Base-by-base conservation (phyloP, 441 rosid genomes). In the Adansonia madagascariensis region DNA sequence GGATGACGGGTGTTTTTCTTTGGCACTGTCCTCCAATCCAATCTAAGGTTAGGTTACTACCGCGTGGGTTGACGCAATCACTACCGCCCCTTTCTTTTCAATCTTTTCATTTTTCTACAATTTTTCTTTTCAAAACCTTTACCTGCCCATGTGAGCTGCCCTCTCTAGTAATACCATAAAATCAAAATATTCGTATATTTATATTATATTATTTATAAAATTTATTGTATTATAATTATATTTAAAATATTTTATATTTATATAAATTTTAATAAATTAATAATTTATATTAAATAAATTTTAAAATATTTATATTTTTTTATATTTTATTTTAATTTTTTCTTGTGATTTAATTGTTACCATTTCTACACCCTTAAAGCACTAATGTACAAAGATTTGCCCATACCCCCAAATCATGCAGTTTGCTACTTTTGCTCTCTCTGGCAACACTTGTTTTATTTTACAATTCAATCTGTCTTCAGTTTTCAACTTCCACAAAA, bases 101-200 rank as follows among this genome's bases (percentile, higher is more conserved):
- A 0, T 64, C 46, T 64, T 67, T 43, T 17, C 14, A 22, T 9
- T 18, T 56, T 56, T 35, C 10, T 1, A 17, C 7, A 43, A 41
- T 44, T 18, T 17, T 56, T 17, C 1, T 8, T 0, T 41, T 18
- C 31, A 69, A 68, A 49, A 24, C 73, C 39, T 41, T 41, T n/a
- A 41, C 70, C 22, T 69, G 11, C 56, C 57, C 73, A 69, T 49
- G 57, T 69, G 59, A 69, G 73, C 57, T 69, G 20, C 71, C 20
- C 1, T 46, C 73, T 49, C 43, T 12, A 20, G 18, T 17, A 24
- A 24, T 24, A 24, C 27, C 27, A 24, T 24, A 24, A 24, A 24
- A 24, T 24, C 27, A 24, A 24, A 24, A 24, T 24, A 24, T 24
- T 24, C 27, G 27, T 24, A 24, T 24, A 24, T 24, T 24, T 24